phyloP scores from a whole-genome alignment of 139 green algal genomes.

The Axilococcus clingmanii region DNA sequence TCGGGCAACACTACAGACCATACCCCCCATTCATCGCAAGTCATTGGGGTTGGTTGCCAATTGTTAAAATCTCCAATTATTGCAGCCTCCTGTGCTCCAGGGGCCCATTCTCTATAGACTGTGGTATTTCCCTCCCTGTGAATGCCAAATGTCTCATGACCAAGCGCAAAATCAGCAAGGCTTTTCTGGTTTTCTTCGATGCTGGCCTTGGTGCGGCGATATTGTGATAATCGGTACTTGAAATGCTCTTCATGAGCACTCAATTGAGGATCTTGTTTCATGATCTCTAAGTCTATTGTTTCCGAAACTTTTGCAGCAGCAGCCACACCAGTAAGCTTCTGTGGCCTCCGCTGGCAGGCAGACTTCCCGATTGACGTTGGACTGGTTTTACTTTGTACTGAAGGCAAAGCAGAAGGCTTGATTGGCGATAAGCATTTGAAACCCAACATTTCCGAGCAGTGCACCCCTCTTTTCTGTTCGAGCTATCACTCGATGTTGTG shows the following conservation, averaged over 20 bases:
- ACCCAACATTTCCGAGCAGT: no score
- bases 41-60: constrained; percentile 64
- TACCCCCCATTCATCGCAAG: constrained; percentile 68
- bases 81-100: constrained; percentile 51
- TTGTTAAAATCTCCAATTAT: constrained; percentile 86
- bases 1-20: constrained; percentile 65
- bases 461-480: no score
- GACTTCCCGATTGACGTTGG: no score
- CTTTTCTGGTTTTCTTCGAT: constrained; percentile 57
- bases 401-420: no score
- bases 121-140: constrained; percentile 30
- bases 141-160: constrained; percentile 75
- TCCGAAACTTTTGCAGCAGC: not conserved
- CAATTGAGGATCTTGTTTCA: constrained; percentile 49
- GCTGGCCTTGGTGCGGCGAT: constrained; percentile 30
- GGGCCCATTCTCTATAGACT: constrained; percentile 85
- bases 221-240: constrained; percentile 63
- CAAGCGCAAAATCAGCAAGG: constrained; percentile 51
- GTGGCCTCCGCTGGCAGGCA: no score
- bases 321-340: no score
- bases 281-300: no score
- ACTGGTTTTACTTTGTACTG: no score
- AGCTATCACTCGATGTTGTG: no score
- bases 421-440: no score
- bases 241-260: constrained; percentile 58